Base-by-base conservation (phyloP, 2,329 filamentous ascomycete species). In the Fusarium denticulatum region DNA sequence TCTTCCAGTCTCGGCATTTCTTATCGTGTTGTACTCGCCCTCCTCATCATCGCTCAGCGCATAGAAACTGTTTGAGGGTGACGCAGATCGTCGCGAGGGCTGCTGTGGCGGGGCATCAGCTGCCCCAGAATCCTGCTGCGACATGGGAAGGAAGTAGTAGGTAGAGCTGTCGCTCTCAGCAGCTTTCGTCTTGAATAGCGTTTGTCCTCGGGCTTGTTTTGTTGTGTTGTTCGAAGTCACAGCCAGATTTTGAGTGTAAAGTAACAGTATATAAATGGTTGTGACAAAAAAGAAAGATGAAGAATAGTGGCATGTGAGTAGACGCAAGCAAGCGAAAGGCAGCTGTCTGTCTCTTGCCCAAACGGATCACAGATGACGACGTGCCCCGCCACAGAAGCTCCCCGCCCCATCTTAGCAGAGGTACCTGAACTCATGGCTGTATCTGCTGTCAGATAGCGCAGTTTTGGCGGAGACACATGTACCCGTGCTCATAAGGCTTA, bases 41-140 rank as follows among this genome's bases (percentile, higher is more conserved):
- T 98, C 96, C 73, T 97, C 95, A 79, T 97, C 95, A 85, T 99
- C 97, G 82, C 94, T 97, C 87, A 98, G 87, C 79, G 96, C 96
- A 86, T 97, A 98, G 86, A 96, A 96, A 78, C 94, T 97, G 59
- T 92, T 94, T 6, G 93, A 89, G 5, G 95, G 95, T 40, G 95
- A 98, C 20, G 90, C 77, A 57, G 87, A 78, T 60, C 83, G 78
- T 60, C 82, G 83, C 42, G 77, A 34, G 49, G 65, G 60, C 46
- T 69, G 69, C 34, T 68, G 82, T 66, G 77, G 78, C 67, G 76
- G 74, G 68, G 73, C 75, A 69, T 72, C 70, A 55, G 52, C 64
- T 49, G 76, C 60, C 60, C 55, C 59, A 34, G 75, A 75, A 45
- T 77, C 68, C 45, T 70, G 70, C 56, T 76, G 69, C 62, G 75